These are phyloP conservation scores for Trichoderma arundinaceum DNA, from an alignment of 2,329 filamentous ascomycete genomes.

Conservation along the genomic window DNA sequence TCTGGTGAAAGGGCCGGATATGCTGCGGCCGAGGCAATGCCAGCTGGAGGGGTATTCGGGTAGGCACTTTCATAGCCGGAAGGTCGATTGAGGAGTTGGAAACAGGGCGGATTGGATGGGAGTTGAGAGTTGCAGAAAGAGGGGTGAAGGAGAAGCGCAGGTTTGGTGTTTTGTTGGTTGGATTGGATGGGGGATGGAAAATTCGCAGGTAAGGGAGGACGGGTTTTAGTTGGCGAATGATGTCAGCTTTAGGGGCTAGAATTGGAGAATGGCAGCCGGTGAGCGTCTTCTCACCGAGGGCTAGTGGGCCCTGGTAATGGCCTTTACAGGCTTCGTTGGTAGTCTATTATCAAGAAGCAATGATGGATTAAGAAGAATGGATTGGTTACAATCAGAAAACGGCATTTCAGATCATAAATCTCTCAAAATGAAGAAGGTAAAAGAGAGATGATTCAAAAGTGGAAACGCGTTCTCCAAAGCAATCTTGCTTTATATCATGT, in stretches of 20 bases:
- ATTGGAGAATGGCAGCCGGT: constrained; percentile 12
- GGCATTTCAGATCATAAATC: too few relatives aligned
- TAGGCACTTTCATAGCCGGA: constrained; percentile 49
- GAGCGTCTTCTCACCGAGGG: constrained; percentile 20
- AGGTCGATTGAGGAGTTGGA: constrained; percentile 7
- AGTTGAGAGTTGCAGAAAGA: not conserved
- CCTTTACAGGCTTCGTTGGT: too few relatives aligned
- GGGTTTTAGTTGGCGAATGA: constrained; percentile 30
- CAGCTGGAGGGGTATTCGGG: constrained; percentile 49
- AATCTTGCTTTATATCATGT: too few relatives aligned
- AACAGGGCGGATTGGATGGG: not conserved
- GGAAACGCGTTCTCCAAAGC: too few relatives aligned
- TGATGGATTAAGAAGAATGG: not conserved
- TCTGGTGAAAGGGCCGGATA: constrained; percentile 44
- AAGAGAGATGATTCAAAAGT: too few relatives aligned
- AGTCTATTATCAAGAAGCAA: not conserved
- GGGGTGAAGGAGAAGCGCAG: constrained; percentile 12
- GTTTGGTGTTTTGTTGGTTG: constrained; percentile 16
- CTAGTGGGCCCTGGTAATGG: not conserved
- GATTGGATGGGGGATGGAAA: constrained; percentile 20
- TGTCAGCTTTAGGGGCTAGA: constrained; percentile 31
- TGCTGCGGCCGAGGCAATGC: constrained; percentile 38
- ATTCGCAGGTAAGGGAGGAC: constrained; percentile 24
- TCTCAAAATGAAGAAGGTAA: too few relatives aligned
- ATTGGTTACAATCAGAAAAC: too few relatives aligned